Conservation (phyloP, 1,284 basidiomycete species). For the Amylostereum chailletii region DNA sequence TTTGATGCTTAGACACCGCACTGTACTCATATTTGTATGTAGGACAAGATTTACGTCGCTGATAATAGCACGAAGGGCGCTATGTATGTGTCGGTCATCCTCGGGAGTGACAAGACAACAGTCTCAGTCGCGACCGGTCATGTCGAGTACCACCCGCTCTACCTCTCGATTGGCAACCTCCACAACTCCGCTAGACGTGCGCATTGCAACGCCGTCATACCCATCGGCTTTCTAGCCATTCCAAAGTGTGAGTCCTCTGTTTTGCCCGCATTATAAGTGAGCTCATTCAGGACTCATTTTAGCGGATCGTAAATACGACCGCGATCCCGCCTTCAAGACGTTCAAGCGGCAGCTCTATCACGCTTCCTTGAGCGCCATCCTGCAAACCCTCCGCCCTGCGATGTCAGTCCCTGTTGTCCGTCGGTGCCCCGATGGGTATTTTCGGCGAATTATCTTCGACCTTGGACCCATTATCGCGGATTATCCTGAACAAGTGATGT, state of each 20-base stretch:
- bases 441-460: constrained; percentile 2
- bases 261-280: not conserved
- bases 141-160: constrained; percentile 15
- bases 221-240: constrained; percentile 18
- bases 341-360: constrained; percentile 8
- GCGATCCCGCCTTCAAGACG: not conserved
- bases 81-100: constrained; percentile 12
- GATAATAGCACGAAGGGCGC: constrained; percentile 9
- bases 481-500: constrained; percentile 2
- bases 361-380: constrained; percentile 1
- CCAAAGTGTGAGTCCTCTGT: constrained; percentile 13
- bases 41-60: no score
- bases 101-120: constrained; percentile 17
- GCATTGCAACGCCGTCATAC: constrained; percentile 14
- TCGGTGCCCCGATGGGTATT: constrained; percentile 7
- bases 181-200: constrained; percentile 17
- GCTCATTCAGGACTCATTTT: not conserved
- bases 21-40: not conserved
- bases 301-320: not conserved
- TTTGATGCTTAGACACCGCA: not conserved
- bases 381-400: not conserved
- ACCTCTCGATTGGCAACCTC: constrained; percentile 13
- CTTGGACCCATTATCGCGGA: constrained; percentile 8
- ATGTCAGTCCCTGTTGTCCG: constrained; percentile 5
- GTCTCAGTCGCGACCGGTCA: constrained; percentile 19